Percentiles rank a stretch among this genome's conserved stretches.
Conservation (phyloP, 805 yeast species). For the Wickerhamomyces ciferrii region DNA sequence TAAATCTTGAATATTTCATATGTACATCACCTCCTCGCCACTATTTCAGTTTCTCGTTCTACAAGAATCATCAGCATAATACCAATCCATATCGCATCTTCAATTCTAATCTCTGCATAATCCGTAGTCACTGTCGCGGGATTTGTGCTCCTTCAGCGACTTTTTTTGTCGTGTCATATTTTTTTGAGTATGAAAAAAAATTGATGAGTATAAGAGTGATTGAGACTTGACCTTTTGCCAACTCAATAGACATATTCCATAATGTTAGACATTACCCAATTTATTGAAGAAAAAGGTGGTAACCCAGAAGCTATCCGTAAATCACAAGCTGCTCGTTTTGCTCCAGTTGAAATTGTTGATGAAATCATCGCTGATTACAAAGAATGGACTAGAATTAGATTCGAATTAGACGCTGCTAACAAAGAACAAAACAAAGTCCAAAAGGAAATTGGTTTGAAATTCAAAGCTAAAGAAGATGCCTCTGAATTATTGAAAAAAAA, state of each 20-base stretch:
- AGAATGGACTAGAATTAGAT: conserved; percentile 86
- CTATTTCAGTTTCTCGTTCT: no score
- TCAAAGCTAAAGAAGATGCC: conserved; percentile 94
- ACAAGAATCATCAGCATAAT: no score
- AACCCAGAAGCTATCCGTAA: conserved; percentile 82
- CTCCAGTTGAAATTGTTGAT: conserved; percentile 89
- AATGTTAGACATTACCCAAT: conserved; percentile 91
- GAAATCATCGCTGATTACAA: conserved; percentile 90
- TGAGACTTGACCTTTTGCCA: neutral
- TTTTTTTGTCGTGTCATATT: neutral
- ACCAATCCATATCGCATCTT: no score
- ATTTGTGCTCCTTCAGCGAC: neutral
- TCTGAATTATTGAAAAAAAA: conserved; percentile 75
- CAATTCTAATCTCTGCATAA: neutral
- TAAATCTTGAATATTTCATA: no score
- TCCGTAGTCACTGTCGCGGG: neutral
- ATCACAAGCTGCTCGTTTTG: conserved; percentile 94
- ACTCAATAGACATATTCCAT: neutral
- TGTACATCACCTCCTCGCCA: no score
- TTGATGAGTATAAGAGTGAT: no score
- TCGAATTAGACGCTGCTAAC: conserved; percentile 86
- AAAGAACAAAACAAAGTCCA: conserved; percentile 85
- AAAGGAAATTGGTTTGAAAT: conserved; percentile 88
- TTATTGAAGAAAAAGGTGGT: conserved; percentile 96
- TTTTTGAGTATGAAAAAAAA: neutral